Evolutionary conservation across 371 early-diverging fungal genomes (phyloP), one percentile per base, ranked within the genome.

Genomic region (Mortierella sp.): DNA sequence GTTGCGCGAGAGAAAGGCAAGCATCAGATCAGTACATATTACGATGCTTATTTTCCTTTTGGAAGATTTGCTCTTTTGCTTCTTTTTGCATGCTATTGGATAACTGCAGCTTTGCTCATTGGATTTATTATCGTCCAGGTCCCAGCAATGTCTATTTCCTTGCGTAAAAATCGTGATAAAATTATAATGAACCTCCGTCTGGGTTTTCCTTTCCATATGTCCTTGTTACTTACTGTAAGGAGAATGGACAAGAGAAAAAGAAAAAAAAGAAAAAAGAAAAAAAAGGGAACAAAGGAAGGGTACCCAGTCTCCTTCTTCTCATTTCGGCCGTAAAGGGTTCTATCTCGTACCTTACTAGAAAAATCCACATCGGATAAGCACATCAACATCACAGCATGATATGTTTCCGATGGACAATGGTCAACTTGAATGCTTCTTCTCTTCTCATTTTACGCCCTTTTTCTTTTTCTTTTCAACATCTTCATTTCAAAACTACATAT

Each of bases 261-360:
- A n/a, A 54, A 20, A 24, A 11, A 54, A 54, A 54, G 22, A 54
- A 55, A 52, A 66, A 64, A 49, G 55, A n/a, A 26, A 39, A 4
- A 40, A 39, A 45, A 11, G 14, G 24, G 24, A 28, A 12, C 43
- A 39, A 43, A 40, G 55, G 66, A 54, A 66, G n/a, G 54, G 22
- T 20, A 26, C 39, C 54, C 43, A 35, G 24, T 40, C 24, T 64
- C 35, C 24, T 57, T 66, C 57, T 66, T 40, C 55, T 66, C 43
- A 66, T 57, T 32, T 55, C 66, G 55, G 66, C 40, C 43, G 30
- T 24, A 28, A 14, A 55, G 55, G 55, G 28, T 28, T 24, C 55
- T 55, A 55, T 52, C 6, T 52, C 22, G 52, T 55, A 28, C 55
- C 28, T 28, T 55, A 55, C 55, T 28, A 51, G 18, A 55, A 55